These are phyloP conservation scores for Hypomontagnella submonticulosa DNA, from an alignment of 495 filamentous ascomycete genomes.

Conservation along the genomic window DNA sequence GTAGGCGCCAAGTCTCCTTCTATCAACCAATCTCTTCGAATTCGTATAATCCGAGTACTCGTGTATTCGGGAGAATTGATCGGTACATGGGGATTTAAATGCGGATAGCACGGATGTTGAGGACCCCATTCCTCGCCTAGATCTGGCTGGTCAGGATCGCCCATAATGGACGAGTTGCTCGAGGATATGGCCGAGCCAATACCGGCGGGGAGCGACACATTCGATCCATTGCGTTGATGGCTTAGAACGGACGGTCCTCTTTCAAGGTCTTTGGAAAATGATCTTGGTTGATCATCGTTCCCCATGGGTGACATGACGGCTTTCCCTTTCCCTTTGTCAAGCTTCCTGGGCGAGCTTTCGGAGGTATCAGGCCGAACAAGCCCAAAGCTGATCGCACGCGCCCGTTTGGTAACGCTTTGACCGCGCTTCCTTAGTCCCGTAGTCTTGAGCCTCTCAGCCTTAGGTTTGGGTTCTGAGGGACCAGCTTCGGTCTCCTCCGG, in stretches of 20 bases:
- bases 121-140: slow-evolving; percentile 81
- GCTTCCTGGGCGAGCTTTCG: slow-evolving; percentile 40
- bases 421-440: slow-evolving; percentile 45
- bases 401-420: slow-evolving; percentile 47
- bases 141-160: slow-evolving; percentile 62
- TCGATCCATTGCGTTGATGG: slow-evolving; percentile 51
- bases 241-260: slow-evolving; percentile 53
- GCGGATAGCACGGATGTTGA: slow-evolving; percentile 89
- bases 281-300: slow-evolving; percentile 39
- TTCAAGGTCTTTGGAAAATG: slow-evolving; percentile 63
- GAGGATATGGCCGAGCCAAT: slow-evolving; percentile 63
- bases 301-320: slow-evolving; percentile 53
- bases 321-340: slow-evolving; percentile 61
- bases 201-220: slow-evolving; percentile 51
- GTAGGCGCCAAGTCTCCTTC: slow-evolving; percentile 91
- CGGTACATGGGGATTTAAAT: slow-evolving; percentile 92
- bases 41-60: slow-evolving; percentile 88
- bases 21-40: slow-evolving; percentile 89
- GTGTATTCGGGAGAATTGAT: slow-evolving; percentile 75
- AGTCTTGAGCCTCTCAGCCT: slow-evolving; percentile 25
- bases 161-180: slow-evolving; percentile 63
- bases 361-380: slow-evolving; percentile 41
- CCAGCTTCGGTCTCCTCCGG: slow-evolving; percentile 47
- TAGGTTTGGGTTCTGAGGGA: slow-evolving; percentile 52
- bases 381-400: slow-evolving; percentile 49